Evolutionary conservation across 768 basidiomycete species (phyloP).

Genomic region (Boletus fagicola): DNA sequence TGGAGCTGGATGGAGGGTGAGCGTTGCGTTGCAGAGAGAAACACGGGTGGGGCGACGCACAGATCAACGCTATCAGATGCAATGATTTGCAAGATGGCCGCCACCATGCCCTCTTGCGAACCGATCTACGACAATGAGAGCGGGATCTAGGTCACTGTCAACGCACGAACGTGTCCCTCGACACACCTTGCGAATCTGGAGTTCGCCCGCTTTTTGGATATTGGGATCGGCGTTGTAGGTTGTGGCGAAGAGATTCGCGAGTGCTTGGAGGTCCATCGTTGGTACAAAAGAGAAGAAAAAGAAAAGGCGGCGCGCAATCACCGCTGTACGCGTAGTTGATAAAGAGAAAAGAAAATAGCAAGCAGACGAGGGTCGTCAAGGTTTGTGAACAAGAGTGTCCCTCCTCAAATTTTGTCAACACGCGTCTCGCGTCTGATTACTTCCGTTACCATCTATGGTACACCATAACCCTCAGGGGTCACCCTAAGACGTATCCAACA

Average conservation of each 20-base stretch:
- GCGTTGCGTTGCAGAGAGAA: too few species aligned
- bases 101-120: slow-evolving; percentile 76
- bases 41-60: too few species aligned
- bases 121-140: slow-evolving; percentile 52
- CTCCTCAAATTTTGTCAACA: slow-evolving; percentile 8
- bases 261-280: slow-evolving; percentile 69
- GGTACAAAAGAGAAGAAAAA: neutral
- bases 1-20: too few species aligned
- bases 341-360: neutral
- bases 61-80: slow-evolving; percentile 69
- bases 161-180: neutral
- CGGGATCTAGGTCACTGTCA: neutral
- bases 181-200: slow-evolving; percentile 80
- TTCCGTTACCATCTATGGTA: slow-evolving; percentile 9
- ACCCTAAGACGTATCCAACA: slow-evolving; percentile 51
- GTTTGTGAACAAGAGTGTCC: slow-evolving; percentile 14
- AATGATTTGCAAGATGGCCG: slow-evolving; percentile 85
- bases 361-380: slow-evolving; percentile 4
- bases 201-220: slow-evolving; percentile 79
- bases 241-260: slow-evolving; percentile 76
- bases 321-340: slow-evolving; percentile 3
- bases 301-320: neutral
- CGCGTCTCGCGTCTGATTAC: slow-evolving; percentile 24
- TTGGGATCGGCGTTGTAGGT: slow-evolving; percentile 85
- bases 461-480: neutral